Conservation (phyloP, 352 stramenopile genomes). For the Phytophthora syringae region DNA sequence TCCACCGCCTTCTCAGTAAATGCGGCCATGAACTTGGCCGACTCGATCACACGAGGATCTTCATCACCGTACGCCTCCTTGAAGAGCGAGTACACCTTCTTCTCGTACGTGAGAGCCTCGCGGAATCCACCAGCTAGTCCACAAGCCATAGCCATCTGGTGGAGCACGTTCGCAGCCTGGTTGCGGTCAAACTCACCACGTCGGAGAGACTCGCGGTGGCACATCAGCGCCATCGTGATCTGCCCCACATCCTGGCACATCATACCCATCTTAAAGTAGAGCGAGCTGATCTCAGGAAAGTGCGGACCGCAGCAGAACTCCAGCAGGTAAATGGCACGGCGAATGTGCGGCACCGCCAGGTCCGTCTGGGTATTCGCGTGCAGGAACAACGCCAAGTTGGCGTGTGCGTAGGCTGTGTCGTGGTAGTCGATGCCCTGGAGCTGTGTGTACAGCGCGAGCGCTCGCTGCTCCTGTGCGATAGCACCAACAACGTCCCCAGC, state of each 20-base stretch:
- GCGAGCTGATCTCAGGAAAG: constrained; percentile 89
- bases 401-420: constrained; percentile 91
- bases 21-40: constrained; percentile 82
- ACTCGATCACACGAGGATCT: constrained; percentile 82
- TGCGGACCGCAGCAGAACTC: constrained; percentile 92
- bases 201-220: constrained; percentile 87
- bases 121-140: constrained; percentile 79
- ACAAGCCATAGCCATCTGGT: constrained; percentile 89
- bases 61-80: constrained; percentile 85
- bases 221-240: constrained; percentile 86
- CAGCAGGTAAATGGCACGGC: constrained; percentile 93
- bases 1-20: constrained; percentile 91
- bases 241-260: constrained; percentile 94
- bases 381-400: constrained; percentile 92
- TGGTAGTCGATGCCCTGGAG: constrained; percentile 93
- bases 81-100: constrained; percentile 87
- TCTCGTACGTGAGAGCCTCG: constrained; percentile 90
- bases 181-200: constrained; percentile 88
- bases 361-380: constrained; percentile 88
- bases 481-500: constrained; percentile 89
- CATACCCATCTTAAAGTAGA: constrained; percentile 94
- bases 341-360: constrained; percentile 89
- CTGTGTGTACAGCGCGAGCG: constrained; percentile 93
- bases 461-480: constrained; percentile 89
- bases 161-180: constrained; percentile 87